phyloP scores from a whole-genome alignment of 1,284 basidiomycete genomes.

The Ustilago vetiveriae region DNA sequence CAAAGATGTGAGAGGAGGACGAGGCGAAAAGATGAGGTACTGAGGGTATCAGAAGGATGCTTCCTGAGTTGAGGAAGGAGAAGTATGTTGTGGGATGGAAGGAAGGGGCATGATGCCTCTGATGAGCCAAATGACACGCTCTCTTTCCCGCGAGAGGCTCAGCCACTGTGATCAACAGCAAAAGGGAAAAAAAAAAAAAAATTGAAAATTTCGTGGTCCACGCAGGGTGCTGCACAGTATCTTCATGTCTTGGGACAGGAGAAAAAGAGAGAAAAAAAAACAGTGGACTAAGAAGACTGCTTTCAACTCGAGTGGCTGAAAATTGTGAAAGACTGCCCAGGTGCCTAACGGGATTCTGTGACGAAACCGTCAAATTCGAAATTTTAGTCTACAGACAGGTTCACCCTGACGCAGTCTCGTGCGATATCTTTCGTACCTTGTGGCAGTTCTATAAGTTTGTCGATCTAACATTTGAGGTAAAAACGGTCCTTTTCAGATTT shows the following conservation, averaged over 20 bases:
- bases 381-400: neutral
- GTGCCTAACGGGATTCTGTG: conserved; percentile 1
- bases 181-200: neutral
- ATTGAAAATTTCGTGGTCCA: neutral
- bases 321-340: neutral
- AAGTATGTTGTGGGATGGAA: conserved; percentile 8
- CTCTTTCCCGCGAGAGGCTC: conserved; percentile 7
- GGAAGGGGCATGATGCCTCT: neutral
- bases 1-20: neutral
- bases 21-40: neutral
- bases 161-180: conserved; percentile 10
- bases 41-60: neutral
- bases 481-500: conserved; percentile 28
- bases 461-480: no score
- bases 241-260: neutral
- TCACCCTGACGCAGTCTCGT: no score
- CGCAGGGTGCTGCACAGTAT: conserved; percentile 7
- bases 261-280: no score
- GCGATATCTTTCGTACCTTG: no score
- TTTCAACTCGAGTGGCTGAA: no score
- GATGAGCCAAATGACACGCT: conserved; percentile 4
- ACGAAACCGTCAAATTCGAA: conserved; percentile 12
- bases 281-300: no score
- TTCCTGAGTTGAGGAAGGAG: conserved; percentile 16
- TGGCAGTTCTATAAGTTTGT: no score